Percentiles rank a stretch among this genome's conserved stretches.
Conservation (phyloP, 2,329 filamentous ascomycete species). For the Aplosporella prunicola region DNA sequence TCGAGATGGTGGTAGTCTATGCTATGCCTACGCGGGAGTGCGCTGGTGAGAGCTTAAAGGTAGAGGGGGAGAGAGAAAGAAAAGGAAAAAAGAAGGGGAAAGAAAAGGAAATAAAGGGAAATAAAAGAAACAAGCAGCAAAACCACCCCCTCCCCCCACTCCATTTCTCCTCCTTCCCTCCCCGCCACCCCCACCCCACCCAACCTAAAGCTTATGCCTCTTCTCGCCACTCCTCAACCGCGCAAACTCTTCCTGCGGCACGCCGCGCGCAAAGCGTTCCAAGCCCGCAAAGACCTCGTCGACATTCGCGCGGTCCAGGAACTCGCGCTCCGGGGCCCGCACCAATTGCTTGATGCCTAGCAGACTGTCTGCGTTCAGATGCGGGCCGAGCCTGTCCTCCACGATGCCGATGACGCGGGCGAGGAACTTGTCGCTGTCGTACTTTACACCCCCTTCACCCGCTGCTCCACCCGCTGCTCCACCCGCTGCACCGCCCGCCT, state of each 20-base stretch:
- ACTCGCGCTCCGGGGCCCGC: conserved; percentile 59
- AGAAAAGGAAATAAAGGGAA: neutral
- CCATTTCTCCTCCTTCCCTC: neutral
- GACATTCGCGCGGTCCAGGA: conserved; percentile 67
- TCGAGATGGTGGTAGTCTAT: too few species aligned
- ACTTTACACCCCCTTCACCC: too few species aligned
- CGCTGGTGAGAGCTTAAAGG: neutral
- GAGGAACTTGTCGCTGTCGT: conserved; percentile 61
- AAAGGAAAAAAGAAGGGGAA: neutral
- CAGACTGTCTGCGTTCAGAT: conserved; percentile 72
- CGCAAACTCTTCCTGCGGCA: conserved; percentile 81
- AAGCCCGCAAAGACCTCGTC: conserved; percentile 79
- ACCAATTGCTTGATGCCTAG: conserved; percentile 79
- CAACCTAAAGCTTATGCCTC: conserved; percentile 78
- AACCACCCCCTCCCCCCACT: neutral
- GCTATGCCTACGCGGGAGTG: too few species aligned
- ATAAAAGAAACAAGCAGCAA: neutral
- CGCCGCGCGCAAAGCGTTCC: conserved; percentile 66
- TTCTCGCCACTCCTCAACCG: conserved; percentile 82
- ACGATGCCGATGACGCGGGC: conserved; percentile 67
- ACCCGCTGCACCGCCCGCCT: too few species aligned
- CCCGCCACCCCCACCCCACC: neutral
- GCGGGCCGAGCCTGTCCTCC: conserved; percentile 66
- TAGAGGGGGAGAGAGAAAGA: neutral
- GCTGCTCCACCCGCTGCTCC: too few species aligned